A percentile compares a stretch with the other conserved stretches of the same genome.
phyloP scores from a whole-genome alignment of 2,329 filamentous ascomycete species.

The Graphilbum fragrans region DNA sequence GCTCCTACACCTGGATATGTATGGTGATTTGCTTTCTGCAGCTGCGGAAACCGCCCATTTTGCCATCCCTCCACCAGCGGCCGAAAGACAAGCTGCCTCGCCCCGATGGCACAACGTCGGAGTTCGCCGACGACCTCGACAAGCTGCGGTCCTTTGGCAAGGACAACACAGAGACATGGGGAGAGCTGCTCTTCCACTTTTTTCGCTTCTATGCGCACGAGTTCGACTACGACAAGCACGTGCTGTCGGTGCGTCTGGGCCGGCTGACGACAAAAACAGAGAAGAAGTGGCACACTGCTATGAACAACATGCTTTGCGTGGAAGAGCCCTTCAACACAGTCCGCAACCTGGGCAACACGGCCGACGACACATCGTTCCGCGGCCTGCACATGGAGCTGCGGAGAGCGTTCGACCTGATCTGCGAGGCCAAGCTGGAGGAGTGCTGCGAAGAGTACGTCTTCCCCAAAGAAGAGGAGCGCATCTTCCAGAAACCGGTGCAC shows the following conservation, averaged over 20 bases:
- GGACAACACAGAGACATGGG: constrained; percentile 70
- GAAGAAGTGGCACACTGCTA: constrained; percentile 73
- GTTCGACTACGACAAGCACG: constrained; percentile 75
- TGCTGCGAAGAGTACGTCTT: constrained; percentile 84
- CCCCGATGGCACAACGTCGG: constrained; percentile 54
- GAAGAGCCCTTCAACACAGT: constrained; percentile 91
- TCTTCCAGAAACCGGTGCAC: constrained; percentile 44
- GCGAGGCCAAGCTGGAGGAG: constrained; percentile 65
- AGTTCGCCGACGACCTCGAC: constrained; percentile 79
- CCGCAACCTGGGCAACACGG: constrained; percentile 89
- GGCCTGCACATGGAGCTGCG: constrained; percentile 84
- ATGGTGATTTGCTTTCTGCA: constrained; percentile 96
- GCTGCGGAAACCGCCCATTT: constrained; percentile 67
- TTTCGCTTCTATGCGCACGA: constrained; percentile 93
- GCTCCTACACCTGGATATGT: constrained; percentile 99
- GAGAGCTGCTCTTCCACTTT: constrained; percentile 85
- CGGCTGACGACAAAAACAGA: constrained; percentile 67
- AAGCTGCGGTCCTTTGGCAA: constrained; percentile 62
- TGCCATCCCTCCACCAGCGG: constrained; percentile 74
- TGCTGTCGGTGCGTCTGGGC: constrained; percentile 76
- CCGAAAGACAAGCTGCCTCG: constrained; percentile 48
- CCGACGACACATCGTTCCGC: constrained; percentile 86
- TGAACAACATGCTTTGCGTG: constrained; percentile 80
- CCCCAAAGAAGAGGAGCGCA: constrained; percentile 65
- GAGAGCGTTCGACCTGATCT: constrained; percentile 73